Evolutionary conservation across 2,329 filamentous ascomycete genomes (phyloP).

Genomic region (Botrytis fragariae): DNA sequence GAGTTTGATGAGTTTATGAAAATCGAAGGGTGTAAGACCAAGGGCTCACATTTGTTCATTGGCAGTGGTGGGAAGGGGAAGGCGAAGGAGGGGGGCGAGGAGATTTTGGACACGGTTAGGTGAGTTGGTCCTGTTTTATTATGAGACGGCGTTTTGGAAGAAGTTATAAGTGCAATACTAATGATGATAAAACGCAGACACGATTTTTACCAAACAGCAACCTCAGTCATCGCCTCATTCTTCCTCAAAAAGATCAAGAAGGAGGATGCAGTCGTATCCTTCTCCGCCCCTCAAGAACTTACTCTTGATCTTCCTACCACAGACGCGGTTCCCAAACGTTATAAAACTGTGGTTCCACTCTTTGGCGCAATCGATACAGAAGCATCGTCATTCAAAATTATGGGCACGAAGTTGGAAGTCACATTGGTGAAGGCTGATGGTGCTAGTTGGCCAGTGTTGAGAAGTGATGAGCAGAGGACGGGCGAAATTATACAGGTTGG

Average conservation of each 20-base stretch:
- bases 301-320: constrained; percentile 80
- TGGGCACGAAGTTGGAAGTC: constrained; percentile 71
- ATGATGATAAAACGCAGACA: constrained; percentile 48
- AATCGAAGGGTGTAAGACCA: constrained; percentile 85
- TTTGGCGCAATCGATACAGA: constrained; percentile 72
- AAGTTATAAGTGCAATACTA: not conserved
- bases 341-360: constrained; percentile 68
- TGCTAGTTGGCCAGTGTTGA: constrained; percentile 64
- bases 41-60: constrained; percentile 79
- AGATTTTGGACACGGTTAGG: constrained; percentile 75
- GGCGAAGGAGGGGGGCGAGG: constrained; percentile 61
- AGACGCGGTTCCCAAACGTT: constrained; percentile 74
- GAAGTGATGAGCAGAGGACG: constrained; percentile 62
- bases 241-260: constrained; percentile 98
- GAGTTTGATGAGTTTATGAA: constrained; percentile 99
- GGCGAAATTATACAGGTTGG: constrained; percentile 90
- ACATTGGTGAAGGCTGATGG: constrained; percentile 62
- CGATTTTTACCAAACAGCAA: constrained; percentile 93
- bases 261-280: constrained; percentile 68
- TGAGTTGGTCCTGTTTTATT: constrained; percentile 42
- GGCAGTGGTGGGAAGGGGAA: constrained; percentile 71
- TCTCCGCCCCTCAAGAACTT: constrained; percentile 59
- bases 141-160: not conserved
- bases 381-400: constrained; percentile 61
- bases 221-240: constrained; percentile 81